A percentile compares a stretch with the other conserved stretches of the same genome.
These are phyloP conservation scores for Phialophora tarda DNA, from an alignment of 2,329 filamentous ascomycete species.

Conservation along the genomic window DNA sequence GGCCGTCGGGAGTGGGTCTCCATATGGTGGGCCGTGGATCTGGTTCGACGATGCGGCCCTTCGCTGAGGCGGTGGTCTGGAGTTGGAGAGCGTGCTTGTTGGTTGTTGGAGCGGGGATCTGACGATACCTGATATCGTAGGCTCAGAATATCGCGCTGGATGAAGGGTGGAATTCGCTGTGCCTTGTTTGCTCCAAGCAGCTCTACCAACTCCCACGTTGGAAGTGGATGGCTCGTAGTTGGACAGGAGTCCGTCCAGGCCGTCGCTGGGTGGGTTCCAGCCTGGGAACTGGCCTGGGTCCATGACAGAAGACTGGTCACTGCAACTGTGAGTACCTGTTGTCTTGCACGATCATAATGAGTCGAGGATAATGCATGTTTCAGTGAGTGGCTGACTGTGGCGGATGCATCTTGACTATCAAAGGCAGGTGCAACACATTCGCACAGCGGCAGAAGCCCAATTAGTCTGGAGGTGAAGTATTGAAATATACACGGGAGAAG, in stretches of 20 bases:
- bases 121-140: slow-evolving; percentile 24
- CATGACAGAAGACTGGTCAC: slow-evolving; percentile 13
- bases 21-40: slow-evolving; percentile 21
- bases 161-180: slow-evolving; percentile 14
- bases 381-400: neutral
- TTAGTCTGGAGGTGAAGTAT: neutral
- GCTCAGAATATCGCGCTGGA: slow-evolving; percentile 26
- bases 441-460: neutral
- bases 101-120: slow-evolving; percentile 30
- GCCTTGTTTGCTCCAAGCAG: slow-evolving; percentile 25
- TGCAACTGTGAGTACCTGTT: neutral
- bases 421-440: neutral
- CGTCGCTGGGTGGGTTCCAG: slow-evolving; percentile 29
- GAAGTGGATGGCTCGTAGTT: slow-evolving; percentile 18
- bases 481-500: neutral
- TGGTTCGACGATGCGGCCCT: slow-evolving; percentile 34
- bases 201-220: slow-evolving; percentile 10
- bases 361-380: neutral
- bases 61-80: slow-evolving; percentile 33
- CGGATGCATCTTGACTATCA: neutral
- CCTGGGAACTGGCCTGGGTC: slow-evolving; percentile 29
- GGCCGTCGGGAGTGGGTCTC: slow-evolving; percentile 33
- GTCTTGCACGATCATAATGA: neutral
- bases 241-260: slow-evolving; percentile 26
- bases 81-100: slow-evolving; percentile 17